Base-by-base conservation (phyloP, 225 moss, liverwort and hornwort genomes). In the Takakia lepidozioides region DNA sequence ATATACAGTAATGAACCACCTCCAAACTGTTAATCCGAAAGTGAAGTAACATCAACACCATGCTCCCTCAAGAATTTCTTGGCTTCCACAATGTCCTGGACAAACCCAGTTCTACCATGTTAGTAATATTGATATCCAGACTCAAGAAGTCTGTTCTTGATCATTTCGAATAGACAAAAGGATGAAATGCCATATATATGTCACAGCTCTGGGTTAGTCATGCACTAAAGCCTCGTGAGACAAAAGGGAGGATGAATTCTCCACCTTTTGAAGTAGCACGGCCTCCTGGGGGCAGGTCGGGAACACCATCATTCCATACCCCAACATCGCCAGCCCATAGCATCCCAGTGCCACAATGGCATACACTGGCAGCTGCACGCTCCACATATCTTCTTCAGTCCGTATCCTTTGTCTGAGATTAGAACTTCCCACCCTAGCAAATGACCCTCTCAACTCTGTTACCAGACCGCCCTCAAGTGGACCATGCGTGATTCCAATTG, bases 251-350 rank as follows among this genome's bases (percentile, higher is more conserved):
- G 43, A 37, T 20, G 35, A 38, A 21, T 19, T 17, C 10, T 29
- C 16, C 22, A 89, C 93, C 93, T 84, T 72, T 38, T 85, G 89
- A 59, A 95, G 58, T 10, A 95, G 64, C 21, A 66, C 61, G 29
- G 72, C 80, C 52, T 95, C 90, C 35, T 90, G 63, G 45, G 95
- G 87, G 53, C 90, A 90, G 9, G 87, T 76, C 32, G 77, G 69
- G 59, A 95, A 95, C 16, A 90, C 79, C 80, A 90, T 63, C 51
- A 95, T 73, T 46, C 95, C 95, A 51, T 90, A 95, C 35, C 90
- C 95, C 49, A 95, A 71, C 49, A 81, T 81, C 19, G 83, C 90
- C 16, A 95, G 65, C 24, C 81, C 95, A 56, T 95, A 90, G 58
- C 86, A 95, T 27, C 90, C 95, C 27, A 90, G 71, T 19, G 87